phyloP scores from a whole-genome alignment of 2,329 filamentous ascomycete species.

The Harringtonia lauricola region DNA sequence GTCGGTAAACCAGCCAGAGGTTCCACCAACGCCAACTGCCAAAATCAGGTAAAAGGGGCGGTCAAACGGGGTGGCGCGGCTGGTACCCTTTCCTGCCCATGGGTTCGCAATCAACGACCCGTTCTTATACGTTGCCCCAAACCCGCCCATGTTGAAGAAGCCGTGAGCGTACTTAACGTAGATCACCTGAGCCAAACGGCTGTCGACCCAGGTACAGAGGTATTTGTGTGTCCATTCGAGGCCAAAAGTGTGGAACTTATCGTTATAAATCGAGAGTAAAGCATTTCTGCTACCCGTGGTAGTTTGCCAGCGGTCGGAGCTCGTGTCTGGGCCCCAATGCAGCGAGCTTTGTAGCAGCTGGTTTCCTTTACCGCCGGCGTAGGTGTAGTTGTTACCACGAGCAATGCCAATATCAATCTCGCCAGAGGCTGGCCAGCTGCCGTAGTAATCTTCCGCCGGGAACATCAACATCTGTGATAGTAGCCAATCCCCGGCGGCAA shows the following conservation, averaged over 20 bases:
- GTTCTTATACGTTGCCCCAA: conserved; percentile 5
- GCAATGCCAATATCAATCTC: conserved; percentile 8
- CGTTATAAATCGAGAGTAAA: conserved; percentile 2
- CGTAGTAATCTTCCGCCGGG: conserved; percentile 8
- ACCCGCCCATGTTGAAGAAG: conserved; percentile 5
- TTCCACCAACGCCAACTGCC: conserved; percentile 38
- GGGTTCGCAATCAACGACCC: conserved; percentile 4
- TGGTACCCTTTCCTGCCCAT: conserved; percentile 2
- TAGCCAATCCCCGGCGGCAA: conserved; percentile 12
- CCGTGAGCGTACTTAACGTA: conserved; percentile 6
- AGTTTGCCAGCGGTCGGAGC: conserved; percentile 6
- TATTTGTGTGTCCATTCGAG: conserved; percentile 9
- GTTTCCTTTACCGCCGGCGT: conserved; percentile 3
- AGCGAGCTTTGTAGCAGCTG: conserved; percentile 6
- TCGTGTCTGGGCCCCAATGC: conserved; percentile 9
- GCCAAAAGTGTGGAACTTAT: conserved; percentile 7
- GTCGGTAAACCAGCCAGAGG: conserved; percentile 33
- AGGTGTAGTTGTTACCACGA: conserved; percentile 9
- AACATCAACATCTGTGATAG: conserved; percentile 9
- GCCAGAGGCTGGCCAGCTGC: conserved; percentile 9
- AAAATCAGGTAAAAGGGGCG: conserved; percentile 39
- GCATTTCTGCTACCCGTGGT: conserved; percentile 5
- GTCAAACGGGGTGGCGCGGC: conserved; percentile 33
- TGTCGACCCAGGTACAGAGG: conserved; percentile 9
- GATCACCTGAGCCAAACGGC: conserved; percentile 6